phyloP scores from a whole-genome alignment of 805 yeast genomes.

The Wickerhamomyces chaumierensis region DNA sequence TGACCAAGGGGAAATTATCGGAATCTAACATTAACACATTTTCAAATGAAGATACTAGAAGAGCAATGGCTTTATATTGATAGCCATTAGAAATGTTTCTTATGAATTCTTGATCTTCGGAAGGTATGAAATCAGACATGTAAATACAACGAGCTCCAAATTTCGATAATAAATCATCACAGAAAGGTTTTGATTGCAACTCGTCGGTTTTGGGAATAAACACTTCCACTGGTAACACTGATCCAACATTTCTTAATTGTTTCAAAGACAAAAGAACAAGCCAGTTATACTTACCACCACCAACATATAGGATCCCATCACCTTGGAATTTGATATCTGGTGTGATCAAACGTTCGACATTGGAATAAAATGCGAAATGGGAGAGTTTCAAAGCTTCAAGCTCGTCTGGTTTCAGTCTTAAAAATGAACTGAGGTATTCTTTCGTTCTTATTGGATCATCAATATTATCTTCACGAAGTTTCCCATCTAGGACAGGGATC shows the following conservation, averaged over 20 bases:
- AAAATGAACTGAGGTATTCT: constrained; percentile 11
- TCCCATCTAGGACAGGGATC: constrained; percentile 16
- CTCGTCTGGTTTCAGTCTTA: constrained; percentile 10
- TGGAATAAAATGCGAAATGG: constrained; percentile 13
- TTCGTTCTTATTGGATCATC: constrained; percentile 17
- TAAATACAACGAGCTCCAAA: constrained; percentile 52
- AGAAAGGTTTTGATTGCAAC: constrained; percentile 63
- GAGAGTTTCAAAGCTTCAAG: constrained; percentile 8
- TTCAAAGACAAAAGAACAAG: constrained; percentile 42
- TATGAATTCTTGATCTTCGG: constrained; percentile 21
- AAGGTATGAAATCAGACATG: constrained; percentile 30
- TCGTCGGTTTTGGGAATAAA: constrained; percentile 51
- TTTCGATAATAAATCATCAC: constrained; percentile 56
- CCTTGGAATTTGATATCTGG: constrained; percentile 28
- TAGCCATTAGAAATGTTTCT: constrained; percentile 37
- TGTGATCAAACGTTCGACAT: constrained; percentile 30
- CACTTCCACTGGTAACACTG: constrained; percentile 70
- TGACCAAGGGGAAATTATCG: constrained; percentile 49
- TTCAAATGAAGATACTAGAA: constrained; percentile 69
- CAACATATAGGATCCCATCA: constrained; percentile 58
- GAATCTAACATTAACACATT: constrained; percentile 67
- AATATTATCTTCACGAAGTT: constrained; percentile 14
- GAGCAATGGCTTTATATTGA: constrained; percentile 64
- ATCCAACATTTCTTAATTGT: constrained; percentile 50
- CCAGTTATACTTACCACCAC: constrained; percentile 68